These are phyloP conservation scores for Clitoria ternatea DNA, from an alignment of 306 rosid species.

Conservation along the genomic window DNA sequence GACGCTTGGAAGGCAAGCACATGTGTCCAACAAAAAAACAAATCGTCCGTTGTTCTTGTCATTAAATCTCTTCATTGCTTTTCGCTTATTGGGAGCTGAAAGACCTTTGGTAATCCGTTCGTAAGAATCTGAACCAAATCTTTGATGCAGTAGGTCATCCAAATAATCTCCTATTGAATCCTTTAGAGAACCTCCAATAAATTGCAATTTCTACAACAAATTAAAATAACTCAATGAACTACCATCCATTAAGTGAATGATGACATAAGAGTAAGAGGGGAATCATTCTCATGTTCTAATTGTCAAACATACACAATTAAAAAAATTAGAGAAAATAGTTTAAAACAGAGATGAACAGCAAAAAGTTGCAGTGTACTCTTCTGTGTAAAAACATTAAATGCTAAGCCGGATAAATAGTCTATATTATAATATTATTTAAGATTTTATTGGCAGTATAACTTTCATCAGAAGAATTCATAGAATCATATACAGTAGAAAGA, in stretches of 20 bases:
- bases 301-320: neutral
- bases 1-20: constrained; percentile 66
- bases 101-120: constrained; percentile 62
- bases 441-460: too few species aligned
- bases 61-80: constrained; percentile 62
- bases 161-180: constrained; percentile 65
- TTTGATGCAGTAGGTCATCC: constrained; percentile 69
- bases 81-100: constrained; percentile 43
- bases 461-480: too few species aligned
- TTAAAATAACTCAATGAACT: constrained; percentile 13
- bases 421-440: too few species aligned
- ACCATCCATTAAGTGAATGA: neutral
- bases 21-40: constrained; percentile 72
- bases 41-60: constrained; percentile 61
- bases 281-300: neutral
- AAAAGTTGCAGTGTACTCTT: too few species aligned
- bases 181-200: constrained; percentile 57
- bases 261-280: constrained; percentile 6
- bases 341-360: neutral
- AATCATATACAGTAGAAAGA: too few species aligned
- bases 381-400: too few species aligned
- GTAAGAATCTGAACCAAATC: constrained; percentile 67
- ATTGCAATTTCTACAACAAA: constrained; percentile 41
- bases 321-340: constrained; percentile 2
- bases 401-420: too few species aligned